Percentiles rank a stretch among this genome's conserved stretches.
phyloP scores from a whole-genome alignment of 202 grass and related monocot genomes.

The Panicum virgatum region DNA sequence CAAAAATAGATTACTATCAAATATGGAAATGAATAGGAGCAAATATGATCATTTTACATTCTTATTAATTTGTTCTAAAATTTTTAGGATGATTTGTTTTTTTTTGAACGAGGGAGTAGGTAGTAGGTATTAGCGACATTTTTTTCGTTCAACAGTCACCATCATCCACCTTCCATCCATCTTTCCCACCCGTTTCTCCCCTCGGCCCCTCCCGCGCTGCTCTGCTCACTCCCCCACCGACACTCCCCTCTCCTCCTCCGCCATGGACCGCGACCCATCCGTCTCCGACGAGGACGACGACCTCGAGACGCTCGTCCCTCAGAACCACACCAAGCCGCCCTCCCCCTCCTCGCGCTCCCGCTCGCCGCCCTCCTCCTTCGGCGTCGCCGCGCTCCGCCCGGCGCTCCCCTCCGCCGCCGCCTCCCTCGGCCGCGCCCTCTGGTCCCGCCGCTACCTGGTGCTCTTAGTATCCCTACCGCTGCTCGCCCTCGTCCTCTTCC shows the following conservation, averaged over 20 bases:
- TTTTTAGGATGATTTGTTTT: too few species aligned
- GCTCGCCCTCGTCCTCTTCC: conserved; percentile 67
- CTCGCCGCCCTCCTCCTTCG: conserved; percentile 34
- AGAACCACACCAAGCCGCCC: conserved; percentile 65
- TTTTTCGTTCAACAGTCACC: conserved; percentile 25
- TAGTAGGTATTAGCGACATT: neutral
- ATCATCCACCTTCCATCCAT: conserved; percentile 35
- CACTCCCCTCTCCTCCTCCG: conserved; percentile 2
- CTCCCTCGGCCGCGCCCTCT: conserved; percentile 33
- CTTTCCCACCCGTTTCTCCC: neutral
- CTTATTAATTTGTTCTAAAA: too few species aligned
- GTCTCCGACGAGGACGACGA: conserved; percentile 88
- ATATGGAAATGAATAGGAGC: too few species aligned
- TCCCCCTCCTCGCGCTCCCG: conserved; percentile 37
- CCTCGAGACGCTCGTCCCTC: conserved; percentile 70
- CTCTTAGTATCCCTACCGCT: conserved; percentile 57
- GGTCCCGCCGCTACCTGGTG: conserved; percentile 64
- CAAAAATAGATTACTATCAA: too few species aligned
- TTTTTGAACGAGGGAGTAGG: too few species aligned
- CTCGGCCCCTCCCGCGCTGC: conserved; percentile 4
- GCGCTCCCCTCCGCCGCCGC: conserved; percentile 36
- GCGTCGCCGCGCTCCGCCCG: conserved; percentile 34
- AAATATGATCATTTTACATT: too few species aligned
- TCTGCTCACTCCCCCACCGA: conserved; percentile 39
- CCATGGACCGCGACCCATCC: conserved; percentile 56